These are phyloP conservation scores for Penicillium sp. DNA, from an alignment of 2,329 filamentous ascomycete species.

Conservation along the genomic window DNA sequence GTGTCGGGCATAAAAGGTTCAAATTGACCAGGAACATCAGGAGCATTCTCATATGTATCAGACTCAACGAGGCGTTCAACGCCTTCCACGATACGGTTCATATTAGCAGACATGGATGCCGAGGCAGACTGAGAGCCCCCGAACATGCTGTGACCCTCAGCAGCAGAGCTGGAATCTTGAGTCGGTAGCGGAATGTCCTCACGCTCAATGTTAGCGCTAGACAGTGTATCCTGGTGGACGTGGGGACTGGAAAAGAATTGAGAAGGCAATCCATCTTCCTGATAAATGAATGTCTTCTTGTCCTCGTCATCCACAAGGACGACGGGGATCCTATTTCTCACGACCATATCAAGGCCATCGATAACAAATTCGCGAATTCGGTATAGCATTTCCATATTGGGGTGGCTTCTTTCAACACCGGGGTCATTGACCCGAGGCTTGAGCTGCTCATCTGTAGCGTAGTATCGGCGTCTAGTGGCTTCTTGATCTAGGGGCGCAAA, in stretches of 20 bases:
- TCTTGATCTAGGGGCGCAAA: constrained; percentile 61
- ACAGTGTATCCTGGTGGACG: constrained; percentile 41
- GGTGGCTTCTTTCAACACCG: constrained; percentile 53
- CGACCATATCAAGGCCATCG: constrained; percentile 60
- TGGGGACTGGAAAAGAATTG: constrained; percentile 50
- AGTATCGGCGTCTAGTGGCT: constrained; percentile 54
- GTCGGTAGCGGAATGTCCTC: constrained; percentile 36
- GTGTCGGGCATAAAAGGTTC: constrained; percentile 23
- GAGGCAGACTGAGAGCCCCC: constrained; percentile 51
- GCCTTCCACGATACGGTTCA: constrained; percentile 41
- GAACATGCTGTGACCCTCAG: constrained; percentile 34
- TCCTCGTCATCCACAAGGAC: constrained; percentile 47
- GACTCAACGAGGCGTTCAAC: constrained; percentile 42
- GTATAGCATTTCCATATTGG: constrained; percentile 66
- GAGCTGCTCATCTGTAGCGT: constrained; percentile 41
- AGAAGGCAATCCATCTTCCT: constrained; percentile 53
- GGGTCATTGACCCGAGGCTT: constrained; percentile 56
- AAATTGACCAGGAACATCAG: constrained; percentile 27
- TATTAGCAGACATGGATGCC: constrained; percentile 42
- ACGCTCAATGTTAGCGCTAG: constrained; percentile 42
- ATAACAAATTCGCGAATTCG: constrained; percentile 63
- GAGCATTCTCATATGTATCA: constrained; percentile 39
- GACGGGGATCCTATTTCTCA: constrained; percentile 51
- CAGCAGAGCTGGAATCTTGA: constrained; percentile 24
- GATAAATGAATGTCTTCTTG: constrained; percentile 51